These are phyloP conservation scores for Anacardium occidentale DNA, from an alignment of 345 rosid species.

Conservation along the genomic window DNA sequence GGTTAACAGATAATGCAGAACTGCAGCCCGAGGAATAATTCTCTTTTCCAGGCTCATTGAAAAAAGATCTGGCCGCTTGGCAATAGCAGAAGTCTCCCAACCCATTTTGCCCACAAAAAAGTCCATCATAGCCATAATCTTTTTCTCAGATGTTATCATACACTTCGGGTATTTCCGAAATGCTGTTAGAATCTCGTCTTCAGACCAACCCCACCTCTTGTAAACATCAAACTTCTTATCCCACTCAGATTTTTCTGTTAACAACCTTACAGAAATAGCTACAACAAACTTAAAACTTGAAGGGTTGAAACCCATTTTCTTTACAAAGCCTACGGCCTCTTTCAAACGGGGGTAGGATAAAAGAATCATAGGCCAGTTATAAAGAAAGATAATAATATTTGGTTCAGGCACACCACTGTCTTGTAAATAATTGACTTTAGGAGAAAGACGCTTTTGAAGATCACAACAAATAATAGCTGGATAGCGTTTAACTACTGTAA, in stretches of 20 bases:
- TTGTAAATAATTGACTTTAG: conserved; percentile 3
- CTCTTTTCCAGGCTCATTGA: conserved; percentile 4
- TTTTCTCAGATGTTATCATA: not conserved
- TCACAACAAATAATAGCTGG: not conserved
- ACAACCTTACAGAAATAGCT: conserved; percentile 7
- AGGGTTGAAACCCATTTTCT: conserved; percentile 30
- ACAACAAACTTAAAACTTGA: conserved; percentile 2
- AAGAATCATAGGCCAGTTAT: not conserved
- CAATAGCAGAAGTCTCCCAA: not conserved
- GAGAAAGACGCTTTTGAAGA: not conserved
- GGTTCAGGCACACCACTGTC: conserved; percentile 20
- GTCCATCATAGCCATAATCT: conserved; percentile 14
- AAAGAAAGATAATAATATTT: not conserved
- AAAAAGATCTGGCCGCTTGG: not conserved
- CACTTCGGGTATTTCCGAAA: conserved; percentile 5
- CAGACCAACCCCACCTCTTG: conserved; percentile 35
- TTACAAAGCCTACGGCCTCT: conserved; percentile 23
- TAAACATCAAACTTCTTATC: conserved; percentile 19
- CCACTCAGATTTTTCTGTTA: conserved; percentile 21
- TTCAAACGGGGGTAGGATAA: not conserved
- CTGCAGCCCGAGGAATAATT: conserved; percentile 3
- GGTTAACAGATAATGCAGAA: conserved; percentile 4
- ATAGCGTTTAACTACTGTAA: not conserved
- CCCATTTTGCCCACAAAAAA: conserved; percentile 27
- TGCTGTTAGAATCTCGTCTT: conserved; percentile 22